Base-by-base conservation (phyloP, 768 basidiomycete genomes). In the Collybiopsis confluens region DNA sequence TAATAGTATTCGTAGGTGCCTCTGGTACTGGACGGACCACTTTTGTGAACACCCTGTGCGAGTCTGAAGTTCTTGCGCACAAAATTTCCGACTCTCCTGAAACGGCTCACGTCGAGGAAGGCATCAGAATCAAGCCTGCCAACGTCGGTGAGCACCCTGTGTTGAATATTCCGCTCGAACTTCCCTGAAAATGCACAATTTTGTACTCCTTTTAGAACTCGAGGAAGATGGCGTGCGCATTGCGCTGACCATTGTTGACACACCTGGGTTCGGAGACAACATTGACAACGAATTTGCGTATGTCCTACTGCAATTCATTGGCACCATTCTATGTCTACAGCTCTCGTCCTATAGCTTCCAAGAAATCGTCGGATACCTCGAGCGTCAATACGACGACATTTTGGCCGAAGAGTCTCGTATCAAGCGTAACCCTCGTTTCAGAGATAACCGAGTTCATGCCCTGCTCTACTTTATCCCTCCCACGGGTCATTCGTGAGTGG, bases 151-250 rank as follows among this genome's bases (percentile, higher is more conserved):
- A 61, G 86, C 77, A 24, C 40, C 40, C 45, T 10, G 26, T 36
- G 15, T 10, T 13, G 33, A 51, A 48, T 54, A 35, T 23, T 13
- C 54, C 50, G 27, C 27, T 8, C 45, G 42, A 41, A 15, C 30
- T 4, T 21, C 27, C 20, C 33, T 49, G 28, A 51, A n/a, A 45
- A 45, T 21, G n/a, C n/a, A n/a, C n/a, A n/a, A n/a, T 24, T 15
- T 1, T 38, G 28, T 21, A 48, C 37, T 43, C 45, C 45, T 42
- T 50, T 16, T 65, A 95, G 97, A 99, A 71, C 85, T 99, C 57
- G 97, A 98, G 63, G 96, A 98, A 70, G 97, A 99, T 62, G 97
- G 97, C 41, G 92, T 98, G 58, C 89, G 97, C 62, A 97, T 99
- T 67, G 93, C 95, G 7, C 78, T 99, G 62, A 98, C 97, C 40